A percentile compares a stretch with the other conserved stretches of the same genome.
Conservation (phyloP, 2,329 filamentous ascomycete genomes). For the Phyllosticta citrichinensis region DNA sequence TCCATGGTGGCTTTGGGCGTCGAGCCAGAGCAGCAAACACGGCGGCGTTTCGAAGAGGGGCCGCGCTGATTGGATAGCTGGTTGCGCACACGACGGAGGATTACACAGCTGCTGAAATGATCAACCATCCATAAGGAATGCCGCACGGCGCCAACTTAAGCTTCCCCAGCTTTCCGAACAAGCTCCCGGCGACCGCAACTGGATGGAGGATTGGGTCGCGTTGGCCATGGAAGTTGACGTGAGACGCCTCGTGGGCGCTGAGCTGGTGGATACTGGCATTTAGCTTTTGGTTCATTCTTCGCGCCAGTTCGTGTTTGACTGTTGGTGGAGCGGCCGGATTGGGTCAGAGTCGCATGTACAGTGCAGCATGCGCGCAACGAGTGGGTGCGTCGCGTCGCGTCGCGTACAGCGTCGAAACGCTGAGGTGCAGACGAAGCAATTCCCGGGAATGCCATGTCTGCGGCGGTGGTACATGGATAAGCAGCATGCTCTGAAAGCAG, state of each 20-base stretch:
- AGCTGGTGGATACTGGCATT: background rate
- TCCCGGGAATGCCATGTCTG: background rate
- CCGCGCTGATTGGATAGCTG: background rate
- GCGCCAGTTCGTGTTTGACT: background rate
- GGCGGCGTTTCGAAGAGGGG: background rate
- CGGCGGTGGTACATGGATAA: background rate
- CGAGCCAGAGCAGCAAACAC: background rate
- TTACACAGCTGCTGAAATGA: background rate
- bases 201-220: background rate
- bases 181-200: background rate
- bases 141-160: background rate
- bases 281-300: background rate
- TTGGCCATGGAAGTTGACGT: too few relatives aligned
- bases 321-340: background rate
- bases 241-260: background rate
- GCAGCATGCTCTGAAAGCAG: background rate
- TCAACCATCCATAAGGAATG: background rate
- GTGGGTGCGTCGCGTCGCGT: background rate
- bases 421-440: background rate
- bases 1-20: background rate
- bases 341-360: background rate
- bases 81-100: background rate
- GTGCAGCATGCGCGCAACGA: background rate
- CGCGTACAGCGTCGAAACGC: background rate
- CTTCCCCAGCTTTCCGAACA: background rate